These are phyloP conservation scores for Termitomyces sp. DNA, from an alignment of 1,284 basidiomycete species.

Conservation along the genomic window DNA sequence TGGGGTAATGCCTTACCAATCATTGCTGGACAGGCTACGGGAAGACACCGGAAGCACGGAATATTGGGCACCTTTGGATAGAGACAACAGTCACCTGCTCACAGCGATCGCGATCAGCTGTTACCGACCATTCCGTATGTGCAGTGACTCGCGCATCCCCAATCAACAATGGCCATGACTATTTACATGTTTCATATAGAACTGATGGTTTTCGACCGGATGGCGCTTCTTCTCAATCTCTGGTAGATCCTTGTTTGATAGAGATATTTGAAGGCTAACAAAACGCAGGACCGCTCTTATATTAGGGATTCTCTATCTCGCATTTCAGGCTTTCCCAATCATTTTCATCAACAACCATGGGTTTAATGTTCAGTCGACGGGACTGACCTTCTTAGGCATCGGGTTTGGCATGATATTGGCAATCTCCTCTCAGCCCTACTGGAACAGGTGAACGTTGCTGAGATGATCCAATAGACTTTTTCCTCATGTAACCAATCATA, in stretches of 20 bases:
- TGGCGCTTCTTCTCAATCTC: slow-evolving; percentile 67
- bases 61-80: slow-evolving; percentile 57
- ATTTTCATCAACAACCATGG: slow-evolving; percentile 61
- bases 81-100: slow-evolving; percentile 36
- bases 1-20: not conserved
- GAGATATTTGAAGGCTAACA: not conserved
- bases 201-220: slow-evolving; percentile 63
- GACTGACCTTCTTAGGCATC: slow-evolving; percentile 69
- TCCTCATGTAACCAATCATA: not conserved
- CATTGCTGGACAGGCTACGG: slow-evolving; percentile 37
- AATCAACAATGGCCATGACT: not conserved
- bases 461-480: not conserved
- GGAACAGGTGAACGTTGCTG: slow-evolving; percentile 44
- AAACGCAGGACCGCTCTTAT: slow-evolving; percentile 42
- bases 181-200: slow-evolving; percentile 40
- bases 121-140: slow-evolving; percentile 71
- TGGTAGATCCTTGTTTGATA: slow-evolving; percentile 38
- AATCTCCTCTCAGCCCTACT: slow-evolving; percentile 53
- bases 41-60: slow-evolving; percentile 48
- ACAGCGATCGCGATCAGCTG: slow-evolving; percentile 48
- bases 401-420: slow-evolving; percentile 63
- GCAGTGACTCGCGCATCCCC: not conserved
- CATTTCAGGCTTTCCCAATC: slow-evolving; percentile 68
- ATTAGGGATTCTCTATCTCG: slow-evolving; percentile 73
- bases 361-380: slow-evolving; percentile 57